These are phyloP conservation scores for Myxozyma monticola DNA, from an alignment of 805 yeast genomes.

Conservation along the genomic window DNA sequence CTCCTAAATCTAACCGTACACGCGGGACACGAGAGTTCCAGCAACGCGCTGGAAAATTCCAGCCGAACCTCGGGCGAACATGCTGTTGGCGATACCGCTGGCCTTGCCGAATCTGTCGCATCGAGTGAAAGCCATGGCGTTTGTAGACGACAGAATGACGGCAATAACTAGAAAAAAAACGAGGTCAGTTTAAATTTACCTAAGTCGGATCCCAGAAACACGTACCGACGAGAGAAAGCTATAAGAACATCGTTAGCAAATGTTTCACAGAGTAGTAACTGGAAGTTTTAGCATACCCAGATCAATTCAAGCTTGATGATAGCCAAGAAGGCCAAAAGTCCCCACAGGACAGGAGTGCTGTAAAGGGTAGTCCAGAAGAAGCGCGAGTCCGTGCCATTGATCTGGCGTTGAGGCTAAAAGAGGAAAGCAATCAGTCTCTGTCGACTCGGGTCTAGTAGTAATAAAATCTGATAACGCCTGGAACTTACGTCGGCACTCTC, in stretches of 20 bases:
- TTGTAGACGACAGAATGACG: conserved; percentile 69
- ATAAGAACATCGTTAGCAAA: neutral
- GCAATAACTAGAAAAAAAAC: conserved; percentile 66
- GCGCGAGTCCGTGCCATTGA: conserved; percentile 89
- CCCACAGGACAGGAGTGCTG: conserved; percentile 74
- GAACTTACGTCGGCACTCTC: conserved; percentile 66
- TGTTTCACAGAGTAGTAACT: no score
- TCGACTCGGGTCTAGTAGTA: neutral
- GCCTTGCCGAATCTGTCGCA: conserved; percentile 93
- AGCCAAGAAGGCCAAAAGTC: conserved; percentile 71
- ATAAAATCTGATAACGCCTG: neutral
- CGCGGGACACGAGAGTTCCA: conserved; percentile 22
- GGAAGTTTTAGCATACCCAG: conserved; percentile 37
- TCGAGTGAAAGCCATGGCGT: conserved; percentile 84
- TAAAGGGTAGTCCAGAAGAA: conserved; percentile 84
- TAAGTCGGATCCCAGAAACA: neutral
- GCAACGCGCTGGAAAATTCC: conserved; percentile 50
- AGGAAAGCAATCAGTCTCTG: neutral
- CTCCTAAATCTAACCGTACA: conserved; percentile 8
- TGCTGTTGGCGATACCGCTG: conserved; percentile 60
- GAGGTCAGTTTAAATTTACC: neutral
- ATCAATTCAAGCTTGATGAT: conserved; percentile 73
- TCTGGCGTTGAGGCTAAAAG: conserved; percentile 48
- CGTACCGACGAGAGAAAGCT: conserved; percentile 35
- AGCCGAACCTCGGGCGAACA: conserved; percentile 53